A percentile compares a stretch with the other conserved stretches of the same genome.
phyloP scores from a whole-genome alignment of 2,329 filamentous ascomycete genomes.

The Fusarium sp. region DNA sequence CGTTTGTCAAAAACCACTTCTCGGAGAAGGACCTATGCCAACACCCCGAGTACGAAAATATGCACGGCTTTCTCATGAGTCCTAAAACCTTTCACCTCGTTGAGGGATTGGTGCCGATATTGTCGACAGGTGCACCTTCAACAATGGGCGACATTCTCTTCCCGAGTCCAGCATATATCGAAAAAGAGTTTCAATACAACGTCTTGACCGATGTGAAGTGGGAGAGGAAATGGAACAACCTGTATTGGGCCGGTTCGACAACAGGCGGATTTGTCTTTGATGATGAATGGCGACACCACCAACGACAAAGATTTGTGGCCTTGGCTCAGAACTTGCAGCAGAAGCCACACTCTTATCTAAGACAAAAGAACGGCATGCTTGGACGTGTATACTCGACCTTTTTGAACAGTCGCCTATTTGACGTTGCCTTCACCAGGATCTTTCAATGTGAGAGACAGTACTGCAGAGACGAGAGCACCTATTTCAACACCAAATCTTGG shows the following conservation, averaged over 20 bases:
- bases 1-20: constrained; percentile 50
- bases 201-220: constrained; percentile 56
- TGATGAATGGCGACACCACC: constrained; percentile 54
- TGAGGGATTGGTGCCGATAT: constrained; percentile 56
- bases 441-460: constrained; percentile 55
- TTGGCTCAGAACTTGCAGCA: constrained; percentile 50
- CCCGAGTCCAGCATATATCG: constrained; percentile 63
- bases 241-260: constrained; percentile 69
- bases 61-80: constrained; percentile 59
- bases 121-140: constrained; percentile 58
- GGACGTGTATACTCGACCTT: constrained; percentile 43
- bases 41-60: constrained; percentile 55
- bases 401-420: constrained; percentile 53
- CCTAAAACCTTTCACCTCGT: constrained; percentile 57
- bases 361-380: constrained; percentile 29
- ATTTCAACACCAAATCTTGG: constrained; percentile 48
- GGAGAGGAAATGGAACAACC: constrained; percentile 60
- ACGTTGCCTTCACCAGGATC: constrained; percentile 59
- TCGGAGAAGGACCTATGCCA: constrained; percentile 54
- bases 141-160: constrained; percentile 65
- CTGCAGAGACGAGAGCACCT: constrained; percentile 51
- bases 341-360: constrained; percentile 49
- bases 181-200: constrained; percentile 56
- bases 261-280: constrained; percentile 59
- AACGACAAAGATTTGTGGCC: constrained; percentile 60